Base-by-base conservation (phyloP, 108 stramenopile genomes). In the Halocafeteria seosinensis region DNA sequence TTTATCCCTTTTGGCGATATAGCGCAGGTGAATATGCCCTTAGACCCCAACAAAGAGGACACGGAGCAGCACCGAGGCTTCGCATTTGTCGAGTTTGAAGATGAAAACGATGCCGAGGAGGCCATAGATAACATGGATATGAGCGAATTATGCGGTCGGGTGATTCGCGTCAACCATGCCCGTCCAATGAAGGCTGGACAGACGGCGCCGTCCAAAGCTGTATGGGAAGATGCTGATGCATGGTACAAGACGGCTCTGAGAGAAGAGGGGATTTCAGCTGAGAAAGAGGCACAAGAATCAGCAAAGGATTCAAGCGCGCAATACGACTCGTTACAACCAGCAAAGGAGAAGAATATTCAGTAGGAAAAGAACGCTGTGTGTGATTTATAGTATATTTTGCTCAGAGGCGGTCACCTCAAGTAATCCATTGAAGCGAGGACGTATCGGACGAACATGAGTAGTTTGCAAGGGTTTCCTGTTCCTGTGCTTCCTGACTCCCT, bases 91-190 rank as follows among this genome's bases (percentile, higher is more conserved):
- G 86, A 89, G 64, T 91, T 78, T 67, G 89, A 87, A 62, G 84
- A 87, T 62, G 76, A 34, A 83, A 84, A 31, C 21, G 85, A 87
- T 67, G 94, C 91, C 1, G 65, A 58, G 12, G 94, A 90, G 70
- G 91, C 91, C 17, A 85, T 89, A 30, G 89, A 89, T 52, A 95
- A 95, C 74, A 87, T 92, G 89, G 86, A 95, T n/a, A n/a, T n/a
- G n/a, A n/a, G n/a, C n/a, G 42, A 93, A 62, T 76, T 93, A 63
- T 75, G 81, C 59, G 88, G 88, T 30, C 73, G 83, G 52, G 84
- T 88, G 29, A 70, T 94, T 61, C 69, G 63, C 31, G 88, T 90
- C 23, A 88, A 86, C 62, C 67, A 87, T 55, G 92, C 92, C 9
- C 85, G 84, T 68, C 66, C 76, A n/a, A 67, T 75, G 58, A n/a